Percentiles rank a stretch among this genome's conserved stretches.
These are phyloP conservation scores for Antrodiella citrinella DNA, from an alignment of 768 basidiomycete genomes.

Conservation along the genomic window DNA sequence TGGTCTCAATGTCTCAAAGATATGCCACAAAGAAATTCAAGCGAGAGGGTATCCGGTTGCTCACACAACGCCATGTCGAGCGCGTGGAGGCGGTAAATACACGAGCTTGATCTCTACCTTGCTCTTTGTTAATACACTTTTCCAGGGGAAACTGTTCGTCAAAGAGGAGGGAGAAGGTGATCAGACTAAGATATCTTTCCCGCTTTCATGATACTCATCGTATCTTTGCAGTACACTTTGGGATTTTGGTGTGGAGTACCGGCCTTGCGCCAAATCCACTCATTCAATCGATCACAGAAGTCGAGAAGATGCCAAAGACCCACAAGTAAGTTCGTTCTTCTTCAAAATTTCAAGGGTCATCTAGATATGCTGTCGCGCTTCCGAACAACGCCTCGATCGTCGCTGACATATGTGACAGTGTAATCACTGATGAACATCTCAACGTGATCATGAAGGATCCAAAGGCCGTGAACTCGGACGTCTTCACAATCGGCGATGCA, in stretches of 20 bases:
- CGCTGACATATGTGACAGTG: constrained; percentile 18
- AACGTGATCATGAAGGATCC: constrained; percentile 50
- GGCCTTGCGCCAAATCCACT: constrained; percentile 80
- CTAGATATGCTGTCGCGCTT: neutral
- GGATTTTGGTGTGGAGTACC: constrained; percentile 83
- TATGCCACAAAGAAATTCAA: constrained; percentile 65
- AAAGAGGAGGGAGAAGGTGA: constrained; percentile 67
- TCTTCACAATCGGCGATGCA: constrained; percentile 81
- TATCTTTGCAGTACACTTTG: constrained; percentile 58
- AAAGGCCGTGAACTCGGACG: constrained; percentile 46
- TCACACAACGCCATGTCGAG: constrained; percentile 68
- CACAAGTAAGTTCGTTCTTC: constrained; percentile 31
- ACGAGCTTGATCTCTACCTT: neutral
- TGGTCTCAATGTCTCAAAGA: constrained; percentile 23
- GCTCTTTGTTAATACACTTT: neutral
- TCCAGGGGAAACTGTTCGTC: constrained; percentile 57
- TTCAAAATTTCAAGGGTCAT: neutral
- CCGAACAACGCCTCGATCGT: neutral
- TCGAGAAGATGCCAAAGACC: constrained; percentile 55
- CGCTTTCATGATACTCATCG: constrained; percentile 1
- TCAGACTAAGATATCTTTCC: neutral
- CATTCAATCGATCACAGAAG: constrained; percentile 47
- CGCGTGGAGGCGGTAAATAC: constrained; percentile 49
- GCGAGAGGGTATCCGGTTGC: constrained; percentile 66
- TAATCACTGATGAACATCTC: constrained; percentile 48